Base-by-base conservation (phyloP, 192 early-diverging fungal species). In the Lobulomyces angularis region DNA sequence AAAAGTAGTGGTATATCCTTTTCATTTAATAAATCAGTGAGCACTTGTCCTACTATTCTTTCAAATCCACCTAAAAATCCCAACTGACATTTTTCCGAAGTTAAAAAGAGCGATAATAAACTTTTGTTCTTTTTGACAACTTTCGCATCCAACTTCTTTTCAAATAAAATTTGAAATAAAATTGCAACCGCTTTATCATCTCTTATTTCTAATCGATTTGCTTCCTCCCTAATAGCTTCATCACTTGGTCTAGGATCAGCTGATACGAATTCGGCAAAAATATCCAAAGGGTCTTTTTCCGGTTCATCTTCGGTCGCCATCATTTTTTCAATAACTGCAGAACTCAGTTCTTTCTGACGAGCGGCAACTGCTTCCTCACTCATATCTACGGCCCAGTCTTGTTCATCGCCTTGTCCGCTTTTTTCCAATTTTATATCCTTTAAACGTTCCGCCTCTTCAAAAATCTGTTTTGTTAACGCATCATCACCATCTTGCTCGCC, bases 21-120 rank as follows among this genome's bases (percentile, higher is more conserved):
- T 28, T 64, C 50, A 23, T 54, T 34, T 27, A 69, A 27, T 12
- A 76, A 49, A 69, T 82, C 87, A 31, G 62, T 59, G 34, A 80
- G 54, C 37, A 77, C 55, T 41, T 47, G 50, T 33, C 62, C 79
- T 29, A 91, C 77, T 35, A 92, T 61, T 16, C 80, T 67, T 62
- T 94, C 91, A 42, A 96, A 74, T 16, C 90, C 92, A 52, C 92
- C 94, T 9, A 98, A 62, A 14, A 91, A 51, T 14, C 79, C 80
- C 50, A 79, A 81, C 66, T 94, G 90, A 44, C 76, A 69, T 61
- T 92, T 93, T 43, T 89, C 82, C 43, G 59, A 71, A 43, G 52
- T 53, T 46, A 82, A 67, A 56, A 98, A 96, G 54, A 64, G 66
- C 43, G 51, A 45, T 32, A 97, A 62, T 40, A 96, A 56, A 22